Evolutionary conservation across 495 filamentous ascomycete species (phyloP).

Genomic region (Xanthoparmelia taractica): DNA sequence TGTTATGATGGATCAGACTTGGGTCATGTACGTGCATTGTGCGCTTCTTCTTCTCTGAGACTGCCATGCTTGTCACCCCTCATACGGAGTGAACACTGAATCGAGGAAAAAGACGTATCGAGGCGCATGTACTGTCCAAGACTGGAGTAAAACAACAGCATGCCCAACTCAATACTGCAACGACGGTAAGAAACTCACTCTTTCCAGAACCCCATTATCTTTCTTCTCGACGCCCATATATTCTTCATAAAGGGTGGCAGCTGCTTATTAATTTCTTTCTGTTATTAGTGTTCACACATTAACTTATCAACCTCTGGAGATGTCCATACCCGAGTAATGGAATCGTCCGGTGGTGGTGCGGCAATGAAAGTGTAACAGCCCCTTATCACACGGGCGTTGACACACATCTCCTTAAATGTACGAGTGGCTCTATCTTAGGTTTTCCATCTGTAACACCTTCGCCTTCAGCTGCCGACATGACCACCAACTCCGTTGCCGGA

Average conservation of each 20-base stretch:
- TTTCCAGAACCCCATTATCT: too few relatives aligned
- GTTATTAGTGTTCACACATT: too few relatives aligned
- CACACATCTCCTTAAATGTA: background rate
- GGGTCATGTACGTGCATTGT: background rate
- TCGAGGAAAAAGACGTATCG: constrained; percentile 5
- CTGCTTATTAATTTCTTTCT: too few relatives aligned
- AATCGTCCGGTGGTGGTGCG: background rate
- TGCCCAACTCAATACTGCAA: constrained; percentile 16
- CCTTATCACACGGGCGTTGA: background rate
- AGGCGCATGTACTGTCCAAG: constrained; percentile 16
- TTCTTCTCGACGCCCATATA: too few relatives aligned
- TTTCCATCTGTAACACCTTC: background rate
- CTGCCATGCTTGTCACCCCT: background rate
- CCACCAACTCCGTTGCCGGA: background rate
- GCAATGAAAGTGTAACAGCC: background rate
- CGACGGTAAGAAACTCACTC: constrained; percentile 2
- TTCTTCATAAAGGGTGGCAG: background rate
- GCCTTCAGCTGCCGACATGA: background rate
- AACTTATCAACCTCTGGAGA: too few relatives aligned
- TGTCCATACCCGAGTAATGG: background rate
- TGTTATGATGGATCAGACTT: background rate
- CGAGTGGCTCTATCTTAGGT: background rate
- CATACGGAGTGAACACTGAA: background rate
- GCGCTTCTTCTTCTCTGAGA: too few relatives aligned
- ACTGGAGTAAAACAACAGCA: constrained; percentile 17